Evolutionary conservation across 331 rosid genomes (phyloP).

Genomic region (Cydonia oblonga): DNA sequence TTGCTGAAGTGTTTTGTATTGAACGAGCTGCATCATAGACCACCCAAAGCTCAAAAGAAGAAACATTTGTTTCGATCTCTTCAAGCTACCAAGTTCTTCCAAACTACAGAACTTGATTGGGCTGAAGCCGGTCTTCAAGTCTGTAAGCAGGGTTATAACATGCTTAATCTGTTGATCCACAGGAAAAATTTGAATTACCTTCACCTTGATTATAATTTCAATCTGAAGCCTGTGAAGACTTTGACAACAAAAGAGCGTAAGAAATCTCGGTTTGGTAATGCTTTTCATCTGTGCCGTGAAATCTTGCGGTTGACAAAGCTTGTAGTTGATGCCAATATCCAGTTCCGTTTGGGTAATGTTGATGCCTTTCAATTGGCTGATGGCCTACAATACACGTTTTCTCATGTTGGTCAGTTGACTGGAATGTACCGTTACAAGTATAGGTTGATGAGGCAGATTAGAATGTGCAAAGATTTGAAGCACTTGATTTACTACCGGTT

Average conservation of each 20-base stretch:
- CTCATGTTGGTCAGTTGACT: conserved; percentile 97
- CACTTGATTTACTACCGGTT: conserved; percentile 96
- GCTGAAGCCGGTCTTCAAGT: conserved; percentile 98
- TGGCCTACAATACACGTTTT: conserved; percentile 91
- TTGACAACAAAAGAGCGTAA: conserved; percentile 91
- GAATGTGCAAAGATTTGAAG: conserved; percentile 97
- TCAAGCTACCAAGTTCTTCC: conserved; percentile 92
- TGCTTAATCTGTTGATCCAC: conserved; percentile 85
- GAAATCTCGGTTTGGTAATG: conserved; percentile 96
- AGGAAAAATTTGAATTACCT: conserved; percentile 94
- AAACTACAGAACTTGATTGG: conserved; percentile 94
- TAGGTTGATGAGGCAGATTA: conserved; percentile 93
- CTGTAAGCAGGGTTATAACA: conserved; percentile 94
- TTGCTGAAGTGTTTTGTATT: conserved; percentile 85
- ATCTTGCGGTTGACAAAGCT: conserved; percentile 92
- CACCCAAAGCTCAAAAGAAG: conserved; percentile 94
- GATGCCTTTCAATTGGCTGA: conserved; percentile 98
- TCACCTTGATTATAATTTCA: conserved; percentile 94
- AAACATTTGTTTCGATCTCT: conserved; percentile 80
- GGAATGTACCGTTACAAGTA: conserved; percentile 98
- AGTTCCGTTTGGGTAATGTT: conserved; percentile 93
- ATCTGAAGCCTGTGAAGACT: conserved; percentile 94
- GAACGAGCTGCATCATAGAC: conserved; percentile 94
- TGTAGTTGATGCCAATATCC: conserved; percentile 97
- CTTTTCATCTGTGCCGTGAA: conserved; percentile 98